phyloP scores from a whole-genome alignment of 768 basidiomycete genomes.

The Tubosaeta sp. region DNA sequence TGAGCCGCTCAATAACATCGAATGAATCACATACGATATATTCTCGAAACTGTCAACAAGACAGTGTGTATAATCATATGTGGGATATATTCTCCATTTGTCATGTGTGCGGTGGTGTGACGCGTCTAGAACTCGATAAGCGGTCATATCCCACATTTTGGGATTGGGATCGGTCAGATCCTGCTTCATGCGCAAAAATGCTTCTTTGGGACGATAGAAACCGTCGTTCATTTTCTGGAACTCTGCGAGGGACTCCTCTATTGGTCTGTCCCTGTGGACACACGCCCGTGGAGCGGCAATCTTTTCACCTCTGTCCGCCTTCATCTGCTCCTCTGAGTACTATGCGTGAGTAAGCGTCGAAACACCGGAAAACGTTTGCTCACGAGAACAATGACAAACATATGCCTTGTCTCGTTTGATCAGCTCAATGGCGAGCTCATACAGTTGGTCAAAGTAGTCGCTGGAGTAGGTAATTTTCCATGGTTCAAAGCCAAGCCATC shows the following conservation, averaged over 20 bases:
- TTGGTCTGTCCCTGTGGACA: conserved; percentile 77
- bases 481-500: conserved; percentile 97
- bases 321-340: conserved; percentile 82
- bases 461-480: conserved; percentile 99
- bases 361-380: conserved; percentile 29
- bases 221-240: conserved; percentile 93
- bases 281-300: conserved; percentile 79
- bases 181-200: conserved; percentile 95
- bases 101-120: conserved; percentile 91
- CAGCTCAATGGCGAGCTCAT: conserved; percentile 82
- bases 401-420: conserved; percentile 91
- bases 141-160: conserved; percentile 99
- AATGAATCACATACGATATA: conserved; percentile 72
- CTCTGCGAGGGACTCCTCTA: conserved; percentile 82
- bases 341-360: conserved; percentile 2
- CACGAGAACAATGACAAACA: conserved; percentile 94
- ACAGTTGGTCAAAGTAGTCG: conserved; percentile 88
- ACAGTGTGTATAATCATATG: conserved; percentile 99
- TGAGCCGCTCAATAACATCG: neutral
- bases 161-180: conserved; percentile 90
- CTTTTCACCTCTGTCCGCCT: conserved; percentile 81
- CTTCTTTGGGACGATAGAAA: conserved; percentile 86
- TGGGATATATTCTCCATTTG: conserved; percentile 97
- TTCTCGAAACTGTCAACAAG: conserved; percentile 98
- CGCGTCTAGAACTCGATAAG: conserved; percentile 87